Base-by-base conservation (phyloP, 148 eudicot species). In the Camellia granthamiana region DNA sequence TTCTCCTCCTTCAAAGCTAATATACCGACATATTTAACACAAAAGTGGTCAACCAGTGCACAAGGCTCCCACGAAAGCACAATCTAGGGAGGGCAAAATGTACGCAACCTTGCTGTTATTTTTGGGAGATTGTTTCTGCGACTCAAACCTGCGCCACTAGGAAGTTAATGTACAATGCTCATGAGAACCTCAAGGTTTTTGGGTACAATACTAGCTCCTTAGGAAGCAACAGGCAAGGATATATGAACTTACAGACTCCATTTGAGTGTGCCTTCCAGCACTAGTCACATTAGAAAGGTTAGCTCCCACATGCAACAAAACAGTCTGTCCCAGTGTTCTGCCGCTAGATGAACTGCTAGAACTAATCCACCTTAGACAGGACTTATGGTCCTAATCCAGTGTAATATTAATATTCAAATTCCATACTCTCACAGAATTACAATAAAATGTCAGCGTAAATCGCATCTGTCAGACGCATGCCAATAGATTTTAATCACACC, bases 401-500 rank as follows among this genome's bases (percentile, higher is more conserved):
- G 38, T 30, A 30, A 30, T 30, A 30, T 30, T 30, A 30, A 30
- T 30, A 30, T 30, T 30, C 38, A 30, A 30, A 30, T 30, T 30
- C 38, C 38, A 30, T 30, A 30, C 38, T 30, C 38, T 30, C 38
- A 30, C 38, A 30, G 38, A 30, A 30, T 30, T 30, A 30, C 38
- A 30, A 30, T 30, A 30, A 30, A 30, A 30, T 30, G 38, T 30
- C 38, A 30, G 38, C 38, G 38, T 30, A 30, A 30, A 30, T 30
- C 38, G 38, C 38, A 30, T 30, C 38, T 30, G 38, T 58, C 30
- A 68, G 41, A 67, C 23, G 55, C 68, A 62, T 19, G 56, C 18
- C 61, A 70, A 69, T 62, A 81, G 68, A 43, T 66, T 74, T n/a
- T 7, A 55, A 74, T 16, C 43, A 68, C 16, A 11, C n/a, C 23